Percentiles rank a stretch among this genome's conserved stretches.
These are phyloP conservation scores for Pythium phragmiticola DNA, from an alignment of 352 stramenopile genomes.

Conservation along the genomic window DNA sequence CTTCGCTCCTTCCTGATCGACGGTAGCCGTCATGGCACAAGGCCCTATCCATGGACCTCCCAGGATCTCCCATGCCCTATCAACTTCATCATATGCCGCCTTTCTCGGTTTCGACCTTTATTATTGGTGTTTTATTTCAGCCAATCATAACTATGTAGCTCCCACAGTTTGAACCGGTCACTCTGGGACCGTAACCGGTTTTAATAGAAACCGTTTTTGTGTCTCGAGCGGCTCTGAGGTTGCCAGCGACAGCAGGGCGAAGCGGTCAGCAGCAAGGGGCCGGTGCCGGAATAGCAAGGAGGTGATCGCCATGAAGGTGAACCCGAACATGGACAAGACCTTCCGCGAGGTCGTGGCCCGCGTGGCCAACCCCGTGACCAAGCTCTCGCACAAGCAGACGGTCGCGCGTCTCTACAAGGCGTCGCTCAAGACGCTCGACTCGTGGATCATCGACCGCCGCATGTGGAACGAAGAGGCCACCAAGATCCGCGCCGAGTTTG, in stretches of 20 bases:
- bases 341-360: conserved; percentile 79
- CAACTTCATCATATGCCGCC: no score
- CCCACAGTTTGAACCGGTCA: conserved; percentile 1
- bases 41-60: no score
- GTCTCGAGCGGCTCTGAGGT: conserved; percentile 6
- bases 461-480: conserved; percentile 95
- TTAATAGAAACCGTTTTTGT: conserved; percentile 15
- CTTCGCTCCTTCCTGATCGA: no score
- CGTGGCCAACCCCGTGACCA: conserved; percentile 50
- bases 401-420: conserved; percentile 94
- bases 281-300: background rate
- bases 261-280: conserved; percentile 1
- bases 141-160: background rate
- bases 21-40: background rate
- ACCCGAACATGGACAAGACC: conserved; percentile 85
- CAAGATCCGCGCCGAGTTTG: conserved; percentile 92
- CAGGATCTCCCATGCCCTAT: no score
- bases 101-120: no score
- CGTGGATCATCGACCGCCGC: conserved; percentile 94
- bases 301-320: conserved; percentile 63
- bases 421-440: conserved; percentile 92
- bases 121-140: background rate
- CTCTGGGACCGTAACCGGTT: conserved; percentile 26
- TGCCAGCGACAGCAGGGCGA: conserved; percentile 4
- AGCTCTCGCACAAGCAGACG: conserved; percentile 87